Evolutionary conservation across 495 filamentous ascomycete species (phyloP).

Genomic region (Aspergillus ellipticus): DNA sequence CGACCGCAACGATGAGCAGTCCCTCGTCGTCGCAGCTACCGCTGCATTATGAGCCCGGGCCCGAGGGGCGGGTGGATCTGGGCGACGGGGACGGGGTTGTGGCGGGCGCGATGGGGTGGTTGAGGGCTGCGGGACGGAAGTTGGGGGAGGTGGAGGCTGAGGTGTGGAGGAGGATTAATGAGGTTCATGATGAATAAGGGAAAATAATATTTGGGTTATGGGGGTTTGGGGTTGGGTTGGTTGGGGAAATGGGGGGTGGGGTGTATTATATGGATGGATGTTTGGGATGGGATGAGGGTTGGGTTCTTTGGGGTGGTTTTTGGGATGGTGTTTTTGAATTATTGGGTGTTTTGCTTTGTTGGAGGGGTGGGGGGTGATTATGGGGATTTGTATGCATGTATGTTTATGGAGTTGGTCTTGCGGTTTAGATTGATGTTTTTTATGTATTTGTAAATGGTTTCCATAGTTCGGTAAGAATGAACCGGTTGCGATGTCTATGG

Average conservation of each 20-base stretch:
- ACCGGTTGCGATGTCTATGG: too few relatives aligned
- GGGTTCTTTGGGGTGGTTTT: constrained; percentile 2
- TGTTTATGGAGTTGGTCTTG: not conserved
- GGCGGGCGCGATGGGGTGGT: constrained; percentile 57
- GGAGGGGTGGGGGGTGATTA: not conserved
- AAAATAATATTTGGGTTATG: not conserved
- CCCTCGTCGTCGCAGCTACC: constrained; percentile 19
- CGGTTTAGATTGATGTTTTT: too few relatives aligned
- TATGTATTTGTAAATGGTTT: too few relatives aligned
- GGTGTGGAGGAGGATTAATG: constrained; percentile 68
- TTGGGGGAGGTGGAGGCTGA: constrained; percentile 61
- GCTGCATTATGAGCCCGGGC: constrained; percentile 19
- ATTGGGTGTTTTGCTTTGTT: not conserved
- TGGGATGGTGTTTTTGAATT: not conserved
- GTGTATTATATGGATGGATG: too few relatives aligned
- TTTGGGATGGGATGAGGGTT: not conserved
- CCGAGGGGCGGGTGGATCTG: constrained; percentile 11
- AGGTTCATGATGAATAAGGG: constrained; percentile 31
- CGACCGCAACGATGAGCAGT: not conserved
- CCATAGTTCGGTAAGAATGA: too few relatives aligned
- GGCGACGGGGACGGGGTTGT: constrained; percentile 38
- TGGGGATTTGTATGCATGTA: not conserved
- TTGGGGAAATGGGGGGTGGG: not conserved
- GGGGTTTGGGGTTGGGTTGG: not conserved
- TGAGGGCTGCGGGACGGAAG: constrained; percentile 57